phyloP scores from a whole-genome alignment of 805 yeast species.

The Metschnikowia koreensis region DNA sequence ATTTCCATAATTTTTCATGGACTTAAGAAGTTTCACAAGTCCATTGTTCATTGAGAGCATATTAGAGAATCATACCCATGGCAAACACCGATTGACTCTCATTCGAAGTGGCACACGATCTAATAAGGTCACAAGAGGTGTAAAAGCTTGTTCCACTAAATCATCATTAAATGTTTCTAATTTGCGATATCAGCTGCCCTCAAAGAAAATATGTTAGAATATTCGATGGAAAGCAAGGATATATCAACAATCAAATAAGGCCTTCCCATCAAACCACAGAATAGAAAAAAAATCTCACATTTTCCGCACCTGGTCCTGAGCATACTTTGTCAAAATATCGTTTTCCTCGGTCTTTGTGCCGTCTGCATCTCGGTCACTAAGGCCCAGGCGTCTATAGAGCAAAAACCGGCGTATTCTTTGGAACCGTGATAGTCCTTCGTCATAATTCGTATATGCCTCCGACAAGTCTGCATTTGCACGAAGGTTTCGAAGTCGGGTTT shows the following conservation, averaged over 20 bases:
- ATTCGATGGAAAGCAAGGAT: neutral
- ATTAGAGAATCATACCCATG: too few species aligned
- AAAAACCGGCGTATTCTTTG: conserved; percentile 36
- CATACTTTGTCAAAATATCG: conserved; percentile 32
- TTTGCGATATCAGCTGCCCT: too few species aligned
- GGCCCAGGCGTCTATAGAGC: conserved; percentile 29
- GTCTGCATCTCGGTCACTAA: conserved; percentile 18
- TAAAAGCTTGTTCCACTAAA: too few species aligned
- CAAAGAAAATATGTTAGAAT: neutral
- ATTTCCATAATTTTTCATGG: too few species aligned
- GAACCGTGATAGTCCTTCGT: conserved; percentile 26
- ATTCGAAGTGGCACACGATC: too few species aligned
- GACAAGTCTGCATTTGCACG: conserved; percentile 30
- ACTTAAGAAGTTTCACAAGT: too few species aligned
- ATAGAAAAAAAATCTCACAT: conserved; percentile 14
- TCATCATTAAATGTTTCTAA: too few species aligned
- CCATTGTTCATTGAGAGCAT: too few species aligned
- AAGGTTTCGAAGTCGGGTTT: conserved; percentile 24
- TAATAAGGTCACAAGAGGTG: too few species aligned
- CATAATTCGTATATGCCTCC: conserved; percentile 27
- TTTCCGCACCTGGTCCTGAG: conserved; percentile 21
- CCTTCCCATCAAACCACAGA: too few species aligned
- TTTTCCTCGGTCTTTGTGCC: conserved; percentile 26
- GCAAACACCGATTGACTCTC: too few species aligned
- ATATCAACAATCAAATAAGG: too few species aligned